A percentile compares a stretch with the other conserved stretches of the same genome.
These are phyloP conservation scores for Thinopyrum obtusiflorum DNA, from an alignment of 202 grass and related monocot genomes.

Conservation along the genomic window DNA sequence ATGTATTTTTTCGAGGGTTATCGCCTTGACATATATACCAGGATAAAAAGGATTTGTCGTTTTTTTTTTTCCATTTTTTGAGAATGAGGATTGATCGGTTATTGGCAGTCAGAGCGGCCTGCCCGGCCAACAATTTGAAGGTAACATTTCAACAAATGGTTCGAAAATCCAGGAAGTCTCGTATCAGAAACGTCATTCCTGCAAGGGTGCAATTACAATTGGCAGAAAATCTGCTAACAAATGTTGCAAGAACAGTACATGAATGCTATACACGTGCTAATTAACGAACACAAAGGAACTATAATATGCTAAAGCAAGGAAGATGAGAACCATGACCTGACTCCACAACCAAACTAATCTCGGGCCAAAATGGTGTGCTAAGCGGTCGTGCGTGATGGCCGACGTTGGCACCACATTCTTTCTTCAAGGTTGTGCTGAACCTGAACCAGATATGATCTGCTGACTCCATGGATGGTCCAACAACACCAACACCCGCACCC, in stretches of 20 bases:
- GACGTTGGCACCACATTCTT: neutral
- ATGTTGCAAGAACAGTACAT: neutral
- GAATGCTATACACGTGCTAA: neutral
- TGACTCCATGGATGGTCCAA: neutral
- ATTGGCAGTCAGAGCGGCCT: no score
- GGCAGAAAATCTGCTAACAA: no score
- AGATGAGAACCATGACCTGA: conserved; percentile 12
- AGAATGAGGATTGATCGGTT: no score
- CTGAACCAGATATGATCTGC: neutral
- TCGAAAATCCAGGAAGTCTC: no score
- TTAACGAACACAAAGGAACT: neutral
- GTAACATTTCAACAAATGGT: no score
- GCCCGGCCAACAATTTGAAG: no score
- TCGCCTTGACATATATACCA: no score
- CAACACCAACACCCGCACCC: neutral
- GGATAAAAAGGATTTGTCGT: no score
- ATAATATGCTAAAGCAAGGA: neutral
- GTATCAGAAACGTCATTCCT: no score
- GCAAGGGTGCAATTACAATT: no score
- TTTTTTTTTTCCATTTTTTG: no score
- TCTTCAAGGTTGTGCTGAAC: neutral
- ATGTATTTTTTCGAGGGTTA: neutral
- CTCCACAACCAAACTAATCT: neutral
- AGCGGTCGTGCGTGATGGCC: conserved; percentile 20
- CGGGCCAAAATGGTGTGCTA: neutral